Percentiles rank a stretch among this genome's conserved stretches.
Evolutionary conservation across 228 moss, liverwort and hornwort species (phyloP).

Genomic region (Sphagnum magellanicum): DNA sequence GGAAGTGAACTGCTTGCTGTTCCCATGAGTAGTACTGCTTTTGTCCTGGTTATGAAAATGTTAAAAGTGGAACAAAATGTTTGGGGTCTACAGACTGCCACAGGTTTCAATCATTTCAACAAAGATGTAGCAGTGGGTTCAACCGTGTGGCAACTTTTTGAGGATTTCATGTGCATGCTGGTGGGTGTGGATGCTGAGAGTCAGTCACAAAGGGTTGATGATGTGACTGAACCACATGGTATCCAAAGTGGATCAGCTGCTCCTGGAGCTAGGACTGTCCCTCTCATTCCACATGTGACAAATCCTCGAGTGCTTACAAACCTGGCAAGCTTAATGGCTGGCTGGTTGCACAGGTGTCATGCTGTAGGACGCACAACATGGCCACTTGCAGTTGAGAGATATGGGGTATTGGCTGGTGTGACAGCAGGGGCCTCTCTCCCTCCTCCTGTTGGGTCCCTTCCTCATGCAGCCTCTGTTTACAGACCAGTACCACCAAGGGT

Average conservation of each 20-base stretch:
- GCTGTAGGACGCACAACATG: constrained; percentile 42
- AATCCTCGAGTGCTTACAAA: constrained; percentile 67
- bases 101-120: constrained; percentile 54
- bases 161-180: constrained; percentile 71
- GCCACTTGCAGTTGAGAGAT: constrained; percentile 68
- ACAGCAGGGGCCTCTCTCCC: constrained; percentile 65
- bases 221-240: constrained; percentile 40
- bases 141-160: constrained; percentile 71
- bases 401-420: constrained; percentile 71
- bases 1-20: too few relatives aligned
- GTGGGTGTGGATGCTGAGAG: constrained; percentile 59
- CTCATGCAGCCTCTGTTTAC: constrained; percentile 43
- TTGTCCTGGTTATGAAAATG: too few relatives aligned
- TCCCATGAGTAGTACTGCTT: too few relatives aligned
- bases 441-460: constrained; percentile 38
- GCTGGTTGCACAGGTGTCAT: constrained; percentile 91
- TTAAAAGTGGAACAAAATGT: too few relatives aligned
- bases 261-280: constrained; percentile 49
- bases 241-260: constrained; percentile 34
- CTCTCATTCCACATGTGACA: constrained; percentile 63
- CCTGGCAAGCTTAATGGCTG: constrained; percentile 87
- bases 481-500: constrained; percentile 57
- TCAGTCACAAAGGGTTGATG: constrained; percentile 47
- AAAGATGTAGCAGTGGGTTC: constrained; percentile 71
- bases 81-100: constrained; percentile 23